phyloP scores from a whole-genome alignment of 495 filamentous ascomycete species.

The Penicilliopsis zonata region DNA sequence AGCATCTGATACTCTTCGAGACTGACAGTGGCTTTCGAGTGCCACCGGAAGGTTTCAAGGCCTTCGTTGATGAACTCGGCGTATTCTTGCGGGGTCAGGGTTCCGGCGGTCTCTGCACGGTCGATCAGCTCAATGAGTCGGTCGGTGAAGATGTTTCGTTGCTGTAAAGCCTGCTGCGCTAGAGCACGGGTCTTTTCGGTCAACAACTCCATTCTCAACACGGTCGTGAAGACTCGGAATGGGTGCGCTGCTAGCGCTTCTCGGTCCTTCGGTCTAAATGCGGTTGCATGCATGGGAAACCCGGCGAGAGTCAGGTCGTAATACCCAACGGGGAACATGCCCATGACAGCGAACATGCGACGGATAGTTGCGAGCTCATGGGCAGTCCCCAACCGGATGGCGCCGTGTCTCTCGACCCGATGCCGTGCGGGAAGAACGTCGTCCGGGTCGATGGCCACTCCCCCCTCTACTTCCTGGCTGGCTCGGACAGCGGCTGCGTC shows the following conservation, averaged over 20 bases:
- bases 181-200: slow-evolving; percentile 13
- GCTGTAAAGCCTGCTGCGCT: slow-evolving; percentile 13
- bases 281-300: slow-evolving; percentile 32
- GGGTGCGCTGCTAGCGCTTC: slow-evolving; percentile 19
- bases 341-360: slow-evolving; percentile 28
- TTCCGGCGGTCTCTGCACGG: slow-evolving; percentile 9
- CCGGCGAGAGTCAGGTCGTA: slow-evolving; percentile 28
- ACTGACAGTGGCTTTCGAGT: slow-evolving; percentile 22
- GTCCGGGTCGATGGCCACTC: slow-evolving; percentile 9
- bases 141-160: slow-evolving; percentile 24
- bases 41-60: slow-evolving; percentile 28
- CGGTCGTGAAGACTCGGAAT: slow-evolving; percentile 32
- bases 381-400: slow-evolving; percentile 28
- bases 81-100: slow-evolving; percentile 9
- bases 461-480: slow-evolving; percentile 3
- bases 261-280: slow-evolving; percentile 21
- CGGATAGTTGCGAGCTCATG: slow-evolving; percentile 24
- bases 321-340: slow-evolving; percentile 32
- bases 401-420: slow-evolving; percentile 29
- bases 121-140: slow-evolving; percentile 15
- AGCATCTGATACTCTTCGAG: slow-evolving; percentile 23
- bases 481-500: slow-evolving; percentile 13
- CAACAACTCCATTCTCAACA: slow-evolving; percentile 25
- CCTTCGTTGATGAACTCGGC: slow-evolving; percentile 21
- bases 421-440: slow-evolving; percentile 18